Base-by-base conservation (phyloP, 805 yeast species). In the Blastobotrys peoriensis region DNA sequence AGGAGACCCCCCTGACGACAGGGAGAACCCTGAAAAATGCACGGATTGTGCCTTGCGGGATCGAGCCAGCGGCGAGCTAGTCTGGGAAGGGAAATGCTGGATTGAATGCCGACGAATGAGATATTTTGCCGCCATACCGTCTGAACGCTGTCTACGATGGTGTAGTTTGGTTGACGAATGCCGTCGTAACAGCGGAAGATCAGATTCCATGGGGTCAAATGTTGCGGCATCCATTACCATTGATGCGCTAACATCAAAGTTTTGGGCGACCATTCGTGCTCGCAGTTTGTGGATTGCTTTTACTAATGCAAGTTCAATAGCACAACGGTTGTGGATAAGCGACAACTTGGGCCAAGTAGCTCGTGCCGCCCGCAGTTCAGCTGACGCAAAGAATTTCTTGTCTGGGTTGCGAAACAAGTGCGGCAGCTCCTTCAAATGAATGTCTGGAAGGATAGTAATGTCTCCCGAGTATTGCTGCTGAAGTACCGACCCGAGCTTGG, bases 291-390 rank as follows among this genome's bases (percentile, higher is more conserved):
- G 71, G 8, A 93, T 87, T 5, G 93, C 83, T 47, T 74, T 75
- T 62, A 91, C 98, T 34, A 91, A 67, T 0, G 88, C 83, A 62
- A 91, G 82, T 58, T 91, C 98, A 25, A 88, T 78, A 0, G 93
- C 81, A 63, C 96, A 88, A 58, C 87, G 96, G 61, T 93, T 91
- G 53, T 81, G 75, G 38, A 91, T 86, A 36, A 89, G 73, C 1
- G 95, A 78, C 3, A 93, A 63, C 57, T 86, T 86, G 0, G 96
- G 95, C 97, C 98, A 91, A 0, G 96, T 82, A 0, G 96, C 91
- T 46, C 86, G 69, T 1, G 95, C 93, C 1, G 98, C 98, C 50
- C 94, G 73, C 33, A 79, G 71, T 2, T 83, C 75, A 47, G 85
- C 76, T 46, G 81, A 83, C 38, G 80, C 62, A 36, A 89, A 62